Evolutionary conservation across 2,329 filamentous ascomycete genomes (phyloP), one percentile per base, ranked within the genome.

Genomic region (Clonostachys solani): DNA sequence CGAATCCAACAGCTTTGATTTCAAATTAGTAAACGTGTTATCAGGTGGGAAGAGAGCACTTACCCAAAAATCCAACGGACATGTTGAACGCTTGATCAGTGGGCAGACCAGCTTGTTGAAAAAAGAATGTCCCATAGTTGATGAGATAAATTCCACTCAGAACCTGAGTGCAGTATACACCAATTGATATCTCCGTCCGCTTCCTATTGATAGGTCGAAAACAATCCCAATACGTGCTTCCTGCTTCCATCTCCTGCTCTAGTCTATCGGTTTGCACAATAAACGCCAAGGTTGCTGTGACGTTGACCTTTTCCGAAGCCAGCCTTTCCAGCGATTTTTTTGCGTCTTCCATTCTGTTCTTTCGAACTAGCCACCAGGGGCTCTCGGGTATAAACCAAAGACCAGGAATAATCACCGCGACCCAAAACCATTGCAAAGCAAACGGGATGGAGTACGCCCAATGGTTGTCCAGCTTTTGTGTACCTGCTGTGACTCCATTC

Each of bases 241-340:
- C 52, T 17, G 50, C 43, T 2, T n/a, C 15, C 40, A 35, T 44
- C 61, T 81, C 78, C 35, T 29, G 23, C 23, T 29, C 23, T 10
- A 80, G 67, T 43, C 80, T 74, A 43, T 80, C 69, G 36, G 72
- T 74, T 58, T 77, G 76, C 52, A 69, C 67, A 67, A 81, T 80
- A 75, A 81, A 81, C 33, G 77, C 71, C 42, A 80, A 67, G 18
- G 72, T 64, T 52, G 78, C 60, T 3, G 52, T 49, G 0, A 42
- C 4, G 35, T 70, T 64, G 46, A 64, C 37, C 19, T 38, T 46
- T 18, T 29, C 34, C 18, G 78, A 81, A 4, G 54, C 56, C 6
- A 69, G 58, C 9, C 64, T 53, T 29, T 54, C 51, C 2, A 69
- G 42, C 1, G 61, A 52, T 17, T 57, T 54, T 45, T 62, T 56